Evolutionary conservation across 2,329 filamentous ascomycete genomes (phyloP).

Genomic region (Fusarium subglutinans): DNA sequence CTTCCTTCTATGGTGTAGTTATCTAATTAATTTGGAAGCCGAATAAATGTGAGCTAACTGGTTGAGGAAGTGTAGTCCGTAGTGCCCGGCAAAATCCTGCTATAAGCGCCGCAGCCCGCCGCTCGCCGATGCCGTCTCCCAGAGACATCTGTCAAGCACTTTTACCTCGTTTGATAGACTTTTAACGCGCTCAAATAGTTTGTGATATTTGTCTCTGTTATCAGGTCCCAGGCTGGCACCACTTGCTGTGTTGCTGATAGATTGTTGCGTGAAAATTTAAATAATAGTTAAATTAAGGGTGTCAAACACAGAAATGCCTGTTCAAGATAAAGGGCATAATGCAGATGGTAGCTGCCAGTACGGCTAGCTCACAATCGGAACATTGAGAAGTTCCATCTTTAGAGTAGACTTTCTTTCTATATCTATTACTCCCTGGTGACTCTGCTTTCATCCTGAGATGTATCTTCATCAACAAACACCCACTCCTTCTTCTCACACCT

Average conservation of each 20-base stretch:
- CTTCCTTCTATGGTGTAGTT: not conserved
- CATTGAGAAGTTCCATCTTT: rapidly evolving
- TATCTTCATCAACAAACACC: not conserved
- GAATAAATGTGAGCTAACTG: not conserved
- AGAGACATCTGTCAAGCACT: not conserved
- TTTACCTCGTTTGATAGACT: not conserved
- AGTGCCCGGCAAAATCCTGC: not conserved
- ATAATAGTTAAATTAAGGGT: no score
- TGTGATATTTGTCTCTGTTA: rapidly evolving
- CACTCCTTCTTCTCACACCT: not conserved
- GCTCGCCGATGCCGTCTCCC: not conserved
- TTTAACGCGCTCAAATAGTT: rapidly evolving
- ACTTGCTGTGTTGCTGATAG: rapidly evolving
- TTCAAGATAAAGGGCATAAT: no score
- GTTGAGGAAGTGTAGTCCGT: not conserved
- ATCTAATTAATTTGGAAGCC: rapidly evolving
- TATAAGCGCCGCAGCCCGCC: not conserved
- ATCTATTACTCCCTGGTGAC: rapidly evolving
- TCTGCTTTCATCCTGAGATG: not conserved
- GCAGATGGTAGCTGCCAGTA: no score
- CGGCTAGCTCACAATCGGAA: no score
- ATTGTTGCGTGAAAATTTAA: no score
- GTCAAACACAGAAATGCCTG: no score
- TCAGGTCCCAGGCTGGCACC: not conserved
- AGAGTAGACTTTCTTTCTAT: rapidly evolving